phyloP scores from a whole-genome alignment of 176 grass and related monocot species.

The Raddia distichophylla region DNA sequence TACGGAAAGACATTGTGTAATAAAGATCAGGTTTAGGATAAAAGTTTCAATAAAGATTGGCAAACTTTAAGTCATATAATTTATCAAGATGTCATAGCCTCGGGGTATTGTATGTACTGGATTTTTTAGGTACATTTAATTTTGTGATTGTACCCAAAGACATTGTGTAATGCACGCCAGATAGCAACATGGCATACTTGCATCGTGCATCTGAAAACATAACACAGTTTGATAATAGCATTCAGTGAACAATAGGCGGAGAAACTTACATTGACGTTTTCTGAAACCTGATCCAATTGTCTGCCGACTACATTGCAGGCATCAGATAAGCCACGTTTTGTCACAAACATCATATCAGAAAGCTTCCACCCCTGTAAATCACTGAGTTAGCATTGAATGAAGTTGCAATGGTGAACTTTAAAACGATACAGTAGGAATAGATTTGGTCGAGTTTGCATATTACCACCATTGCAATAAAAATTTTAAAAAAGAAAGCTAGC shows the following conservation, averaged over 20 bases:
- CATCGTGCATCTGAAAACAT: background rate
- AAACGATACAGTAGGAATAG: constrained; percentile 20
- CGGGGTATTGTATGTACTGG: background rate
- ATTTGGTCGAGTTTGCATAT: background rate
- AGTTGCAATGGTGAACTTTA: constrained; percentile 17
- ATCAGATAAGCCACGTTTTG: constrained; percentile 75
- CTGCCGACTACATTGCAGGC: constrained; percentile 72
- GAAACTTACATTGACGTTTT: constrained; percentile 72
- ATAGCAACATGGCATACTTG: background rate
- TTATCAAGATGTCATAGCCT: background rate
- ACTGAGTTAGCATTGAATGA: constrained; percentile 37
- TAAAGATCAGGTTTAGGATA: background rate
- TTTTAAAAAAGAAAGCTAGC: constrained; percentile 23
- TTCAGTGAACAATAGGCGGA: constrained; percentile 21
- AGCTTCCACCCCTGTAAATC: constrained; percentile 84
- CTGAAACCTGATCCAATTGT: constrained; percentile 87
- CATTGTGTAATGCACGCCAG: background rate
- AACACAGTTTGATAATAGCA: background rate
- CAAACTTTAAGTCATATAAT: background rate
- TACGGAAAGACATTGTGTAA: no score
- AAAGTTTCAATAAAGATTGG: background rate
- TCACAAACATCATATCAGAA: constrained; percentile 98
- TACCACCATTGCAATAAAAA: background rate
- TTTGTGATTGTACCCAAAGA: constrained; percentile 8
- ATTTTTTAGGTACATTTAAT: background rate